Percentiles rank a stretch among this genome's conserved stretches.
Conservation (phyloP, 495 filamentous ascomycete genomes). For the Penicillium pulvis region DNA sequence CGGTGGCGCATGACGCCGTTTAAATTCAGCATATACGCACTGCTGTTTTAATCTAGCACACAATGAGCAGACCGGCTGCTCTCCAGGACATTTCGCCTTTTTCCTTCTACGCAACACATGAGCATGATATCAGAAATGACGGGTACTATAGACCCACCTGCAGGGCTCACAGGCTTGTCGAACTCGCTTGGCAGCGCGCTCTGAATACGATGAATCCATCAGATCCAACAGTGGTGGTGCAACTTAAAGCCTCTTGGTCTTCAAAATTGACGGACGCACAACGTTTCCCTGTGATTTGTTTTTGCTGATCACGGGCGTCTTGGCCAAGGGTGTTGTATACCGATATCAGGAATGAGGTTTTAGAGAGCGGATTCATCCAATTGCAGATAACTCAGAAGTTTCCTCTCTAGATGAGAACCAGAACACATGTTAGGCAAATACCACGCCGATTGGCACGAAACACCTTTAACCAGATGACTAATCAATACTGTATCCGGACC, state of each 20-base stretch:
- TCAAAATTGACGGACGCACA: neutral
- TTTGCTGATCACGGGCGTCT: neutral
- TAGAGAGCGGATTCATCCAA: neutral
- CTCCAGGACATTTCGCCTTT: conserved; percentile 52
- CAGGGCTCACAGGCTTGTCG: conserved; percentile 52
- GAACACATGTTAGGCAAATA: neutral
- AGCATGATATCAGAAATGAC: conserved; percentile 8
- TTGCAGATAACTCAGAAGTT: neutral
- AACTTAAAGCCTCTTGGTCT: neutral
- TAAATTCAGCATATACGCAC: conserved; percentile 45
- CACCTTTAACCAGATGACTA: conserved; percentile 1
- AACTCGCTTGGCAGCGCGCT: conserved; percentile 44
- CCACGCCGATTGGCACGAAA: neutral
- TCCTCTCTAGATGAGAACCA: neutral
- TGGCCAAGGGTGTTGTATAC: neutral
- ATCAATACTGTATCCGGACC: conserved; percentile 4
- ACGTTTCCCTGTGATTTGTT: neutral
- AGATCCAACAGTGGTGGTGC: neutral
- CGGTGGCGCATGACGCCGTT: conserved; percentile 27
- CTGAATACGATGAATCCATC: conserved; percentile 19
- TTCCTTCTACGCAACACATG: conserved; percentile 38
- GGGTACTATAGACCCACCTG: conserved; percentile 31
- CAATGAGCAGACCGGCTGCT: conserved; percentile 49
- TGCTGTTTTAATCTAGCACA: conserved; percentile 45
- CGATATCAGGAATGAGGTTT: neutral